Evolutionary conservation across 257 asterid genomes (phyloP), one percentile per base, ranked within the genome.

Genomic region (Solanum ossicruentum): DNA sequence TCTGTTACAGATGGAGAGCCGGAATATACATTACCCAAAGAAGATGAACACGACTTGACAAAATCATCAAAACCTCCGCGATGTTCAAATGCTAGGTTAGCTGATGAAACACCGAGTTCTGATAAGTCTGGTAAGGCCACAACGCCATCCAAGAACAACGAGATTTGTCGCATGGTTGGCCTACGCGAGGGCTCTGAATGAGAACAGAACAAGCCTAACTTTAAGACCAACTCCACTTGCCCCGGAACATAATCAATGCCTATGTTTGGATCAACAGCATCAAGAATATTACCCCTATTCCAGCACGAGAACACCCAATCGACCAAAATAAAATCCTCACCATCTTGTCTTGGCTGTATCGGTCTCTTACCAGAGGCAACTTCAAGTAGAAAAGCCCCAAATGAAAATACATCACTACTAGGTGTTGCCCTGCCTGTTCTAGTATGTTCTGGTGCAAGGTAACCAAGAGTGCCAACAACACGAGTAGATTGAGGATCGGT

Each of bases 131-230:
- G 81, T 21, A 73, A 45, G 43, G 81, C 81, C 81, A 73, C 60
- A 73, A 87, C 86, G 10, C 92, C 91, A 13, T 91, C 92, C 86
- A 93, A 87, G 66, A 87, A 91, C 81, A 89, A 73, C 41, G 47
- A 23, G 81, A n/a, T 47, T 12, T 12, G 41, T 47, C 39, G n/a
- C n/a, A 23, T 73, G 21, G 81, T 73, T 21, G 81, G 81, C 81
- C 81, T 73, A 47, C 10, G 0, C 58, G 41, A 73, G 0, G 43
- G 81, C 0, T 47, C 60, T 73, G 81, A 73, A 73, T 47, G 43
- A 73, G 60, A 73, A 17, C 81, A 73, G 7, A 73, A 47, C 81
- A 73, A 73, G 12, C 81, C 60, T 47, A 73, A 10, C 81, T 47
- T 73, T 47, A 73, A 73, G 81, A 47, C 81, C 60, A 73, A 21